Conservation (phyloP, 352 stramenopile genomes). For the Globisporangium cylindrosporum region DNA sequence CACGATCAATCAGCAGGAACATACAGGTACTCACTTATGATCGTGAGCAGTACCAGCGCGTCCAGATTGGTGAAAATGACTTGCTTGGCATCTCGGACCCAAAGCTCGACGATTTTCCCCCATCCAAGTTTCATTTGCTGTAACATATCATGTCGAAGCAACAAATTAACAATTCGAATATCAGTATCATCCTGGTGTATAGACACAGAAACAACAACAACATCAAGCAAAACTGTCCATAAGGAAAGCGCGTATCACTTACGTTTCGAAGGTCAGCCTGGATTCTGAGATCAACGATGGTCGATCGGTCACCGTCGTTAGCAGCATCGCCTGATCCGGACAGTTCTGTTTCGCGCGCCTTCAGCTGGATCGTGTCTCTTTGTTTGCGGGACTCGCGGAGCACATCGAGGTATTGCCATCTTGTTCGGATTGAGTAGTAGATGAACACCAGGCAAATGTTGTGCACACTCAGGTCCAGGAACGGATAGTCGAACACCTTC, state of each 20-base stretch:
- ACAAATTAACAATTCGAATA: background rate
- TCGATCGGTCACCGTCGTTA: constrained; percentile 23
- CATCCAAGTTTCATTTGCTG: constrained; percentile 56
- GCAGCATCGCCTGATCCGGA: constrained; percentile 6
- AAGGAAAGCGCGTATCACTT: constrained; percentile 8
- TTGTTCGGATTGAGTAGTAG: constrained; percentile 73
- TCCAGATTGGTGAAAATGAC: constrained; percentile 76
- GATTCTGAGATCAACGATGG: constrained; percentile 32
- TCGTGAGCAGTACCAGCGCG: constrained; percentile 76
- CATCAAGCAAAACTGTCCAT: background rate
- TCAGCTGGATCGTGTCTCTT: constrained; percentile 19
- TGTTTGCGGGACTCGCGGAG: constrained; percentile 29
- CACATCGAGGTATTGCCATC: constrained; percentile 72
- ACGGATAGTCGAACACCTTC: constrained; percentile 67
- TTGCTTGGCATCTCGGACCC: constrained; percentile 67
- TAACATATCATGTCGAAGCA: constrained; percentile 2
- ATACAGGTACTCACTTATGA: constrained; percentile 47
- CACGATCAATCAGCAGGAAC: background rate
- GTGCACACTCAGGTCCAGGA: constrained; percentile 71
- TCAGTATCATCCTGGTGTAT: background rate
- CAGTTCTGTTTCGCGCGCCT: background rate
- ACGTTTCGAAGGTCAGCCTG: constrained; percentile 55
- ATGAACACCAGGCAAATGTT: constrained; percentile 78
- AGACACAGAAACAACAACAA: background rate
- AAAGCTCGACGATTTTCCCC: constrained; percentile 50